A percentile compares a stretch with the other conserved stretches of the same genome.
phyloP scores from a whole-genome alignment of 2,329 filamentous ascomycete genomes.

The Claviceps arundinis region DNA sequence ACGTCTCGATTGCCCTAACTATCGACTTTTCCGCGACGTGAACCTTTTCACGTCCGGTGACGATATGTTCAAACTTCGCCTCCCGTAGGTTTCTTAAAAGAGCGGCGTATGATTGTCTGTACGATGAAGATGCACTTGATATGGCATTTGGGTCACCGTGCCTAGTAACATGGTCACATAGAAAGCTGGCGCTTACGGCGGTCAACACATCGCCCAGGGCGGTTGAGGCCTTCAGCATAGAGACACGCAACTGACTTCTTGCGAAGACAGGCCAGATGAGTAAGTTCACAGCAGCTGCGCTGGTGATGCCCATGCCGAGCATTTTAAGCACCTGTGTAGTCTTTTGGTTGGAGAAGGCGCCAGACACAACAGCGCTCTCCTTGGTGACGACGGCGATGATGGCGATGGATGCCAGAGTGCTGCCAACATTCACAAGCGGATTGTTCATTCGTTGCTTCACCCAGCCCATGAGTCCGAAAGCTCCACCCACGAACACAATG shows the following conservation, averaged over 20 bases:
- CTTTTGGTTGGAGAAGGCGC: conserved; percentile 56
- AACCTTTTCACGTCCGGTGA: conserved; percentile 60
- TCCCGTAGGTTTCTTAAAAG: conserved; percentile 61
- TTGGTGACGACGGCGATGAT: conserved; percentile 79
- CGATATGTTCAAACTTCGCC: conserved; percentile 72
- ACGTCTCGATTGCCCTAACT: conserved; percentile 65
- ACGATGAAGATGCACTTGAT: conserved; percentile 30
- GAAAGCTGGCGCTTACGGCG: conserved; percentile 63
- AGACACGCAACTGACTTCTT: conserved; percentile 52
- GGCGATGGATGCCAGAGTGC: conserved; percentile 68
- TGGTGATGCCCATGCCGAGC: conserved; percentile 61
- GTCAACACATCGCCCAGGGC: conserved; percentile 66
- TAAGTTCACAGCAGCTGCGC: conserved; percentile 56
- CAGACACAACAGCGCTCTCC: conserved; percentile 67
- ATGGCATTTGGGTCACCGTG: conserved; percentile 3
- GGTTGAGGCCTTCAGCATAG: conserved; percentile 58
- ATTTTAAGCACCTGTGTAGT: conserved; percentile 50
- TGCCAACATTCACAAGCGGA: conserved; percentile 66
- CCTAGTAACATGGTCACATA: conserved; percentile 42
- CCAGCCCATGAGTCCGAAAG: conserved; percentile 73
- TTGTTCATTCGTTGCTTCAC: conserved; percentile 62
- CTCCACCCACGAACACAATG: conserved; percentile 66
- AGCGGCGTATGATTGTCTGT: conserved; percentile 33
- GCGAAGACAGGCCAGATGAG: conserved; percentile 65
- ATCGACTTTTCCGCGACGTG: conserved; percentile 64